Conservation (phyloP, 345 rosid species). For the Arabidopsis arenosa region DNA sequence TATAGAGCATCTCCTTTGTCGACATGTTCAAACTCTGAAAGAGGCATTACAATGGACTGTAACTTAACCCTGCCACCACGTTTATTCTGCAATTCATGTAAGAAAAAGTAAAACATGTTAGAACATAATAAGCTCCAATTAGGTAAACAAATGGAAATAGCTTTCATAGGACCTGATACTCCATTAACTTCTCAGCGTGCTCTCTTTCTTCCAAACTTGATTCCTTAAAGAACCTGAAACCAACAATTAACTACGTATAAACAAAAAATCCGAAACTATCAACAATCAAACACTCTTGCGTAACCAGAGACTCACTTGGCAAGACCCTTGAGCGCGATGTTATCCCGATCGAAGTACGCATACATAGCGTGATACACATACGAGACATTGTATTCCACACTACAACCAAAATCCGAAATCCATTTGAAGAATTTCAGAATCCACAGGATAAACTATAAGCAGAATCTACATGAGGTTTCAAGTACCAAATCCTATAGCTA, state of each 20-base stretch:
- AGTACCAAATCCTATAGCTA: constrained; percentile 24
- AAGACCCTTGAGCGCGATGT: constrained; percentile 85
- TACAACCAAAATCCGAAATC: constrained; percentile 36
- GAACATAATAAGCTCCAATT: neutral
- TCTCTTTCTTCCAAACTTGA: constrained; percentile 92
- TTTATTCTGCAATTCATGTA: constrained; percentile 62
- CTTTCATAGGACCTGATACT: constrained; percentile 71
- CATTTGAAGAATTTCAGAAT: neutral
- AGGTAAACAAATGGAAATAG: neutral
- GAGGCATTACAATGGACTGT: constrained; percentile 71
- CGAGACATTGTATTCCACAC: constrained; percentile 94
- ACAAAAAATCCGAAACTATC: neutral
- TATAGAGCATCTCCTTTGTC: constrained; percentile 95
- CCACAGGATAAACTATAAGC: neutral
- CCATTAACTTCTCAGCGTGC: constrained; percentile 94
- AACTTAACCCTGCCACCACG: constrained; percentile 91
- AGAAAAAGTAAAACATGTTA: constrained; percentile 11
- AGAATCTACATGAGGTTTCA: constrained; percentile 4
- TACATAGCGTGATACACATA: constrained; percentile 91
- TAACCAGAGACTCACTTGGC: constrained; percentile 67
- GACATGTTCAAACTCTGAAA: constrained; percentile 77
- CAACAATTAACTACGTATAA: neutral
- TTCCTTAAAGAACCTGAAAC: constrained; percentile 83
- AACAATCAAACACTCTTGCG: neutral
- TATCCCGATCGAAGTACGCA: constrained; percentile 91